Conservation (phyloP, 2,329 filamentous ascomycete genomes). For the Phoma herbarum region DNA sequence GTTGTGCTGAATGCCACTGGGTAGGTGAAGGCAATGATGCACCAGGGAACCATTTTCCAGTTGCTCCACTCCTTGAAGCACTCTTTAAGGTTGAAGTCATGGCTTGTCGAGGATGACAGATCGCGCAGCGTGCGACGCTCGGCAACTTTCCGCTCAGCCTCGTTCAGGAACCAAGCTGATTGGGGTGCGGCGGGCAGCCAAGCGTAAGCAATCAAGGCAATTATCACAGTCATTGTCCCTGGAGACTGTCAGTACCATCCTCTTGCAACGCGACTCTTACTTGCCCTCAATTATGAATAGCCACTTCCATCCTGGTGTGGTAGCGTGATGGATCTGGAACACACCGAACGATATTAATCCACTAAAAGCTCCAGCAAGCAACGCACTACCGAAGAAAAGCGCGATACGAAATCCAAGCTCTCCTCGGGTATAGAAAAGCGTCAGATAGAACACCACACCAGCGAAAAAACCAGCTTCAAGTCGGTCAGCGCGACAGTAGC, state of each 20-base stretch:
- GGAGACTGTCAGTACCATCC: not conserved
- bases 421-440: slow-evolving; percentile 57
- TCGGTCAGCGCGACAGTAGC: not conserved
- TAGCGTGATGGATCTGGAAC: slow-evolving; percentile 59
- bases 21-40: slow-evolving; percentile 59
- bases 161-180: slow-evolving; percentile 53
- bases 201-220: slow-evolving; percentile 43
- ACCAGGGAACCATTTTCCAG: slow-evolving; percentile 57
- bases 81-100: slow-evolving; percentile 52
- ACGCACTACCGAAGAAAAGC: slow-evolving; percentile 56
- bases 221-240: slow-evolving; percentile 46
- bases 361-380: slow-evolving; percentile 54
- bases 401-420: slow-evolving; percentile 57
- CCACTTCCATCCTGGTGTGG: slow-evolving; percentile 58
- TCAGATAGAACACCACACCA: slow-evolving; percentile 63
- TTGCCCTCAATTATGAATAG: slow-evolving; percentile 55
- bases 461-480: slow-evolving; percentile 62
- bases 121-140: slow-evolving; percentile 57
- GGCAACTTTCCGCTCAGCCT: slow-evolving; percentile 52
- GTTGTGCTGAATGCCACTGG: slow-evolving; percentile 58
- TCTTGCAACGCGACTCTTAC: no score
- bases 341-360: slow-evolving; percentile 56
- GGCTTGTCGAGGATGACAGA: slow-evolving; percentile 52
- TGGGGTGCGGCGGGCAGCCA: slow-evolving; percentile 47
- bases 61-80: slow-evolving; percentile 56